Evolutionary conservation across 2,329 filamentous ascomycete genomes (phyloP), one percentile per base, ranked within the genome.

Genomic region (Fusarium penzigii): DNA sequence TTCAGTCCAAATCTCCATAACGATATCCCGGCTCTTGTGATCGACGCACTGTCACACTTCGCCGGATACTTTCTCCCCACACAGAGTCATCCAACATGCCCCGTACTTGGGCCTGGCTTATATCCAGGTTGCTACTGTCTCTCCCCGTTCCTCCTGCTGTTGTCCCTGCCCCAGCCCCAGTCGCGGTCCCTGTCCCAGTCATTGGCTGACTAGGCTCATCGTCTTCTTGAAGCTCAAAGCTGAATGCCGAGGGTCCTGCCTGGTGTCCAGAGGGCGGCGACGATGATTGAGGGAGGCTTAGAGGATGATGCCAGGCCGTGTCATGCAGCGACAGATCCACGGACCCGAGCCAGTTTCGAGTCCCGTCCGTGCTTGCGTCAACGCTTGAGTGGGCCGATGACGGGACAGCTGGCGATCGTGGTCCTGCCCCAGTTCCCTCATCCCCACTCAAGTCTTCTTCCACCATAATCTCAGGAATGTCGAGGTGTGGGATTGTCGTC

Each of bases 51-150:
- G 92, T 96, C 62, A 94, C 91, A 74, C 91, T 96, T 56, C 91
- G 82, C 58, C 92, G 81, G 59, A 97, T 92, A 76, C 90, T 96
- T 73, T 96, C 90, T 46, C 93, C 90, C 93, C 93, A 97, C 14
- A 89, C 87, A 16, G 90, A 94, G 65, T 93, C 89, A 65, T 94
- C 90, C 49, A 97, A 80, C 67, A 94, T 89, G 61, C 92, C 86
- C 70, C 92, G 84, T 61, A 95, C 89, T 64, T 92, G 88, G 44
- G 86, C 83, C 87, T 86, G 65, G 42, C 48, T 61, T 32, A 42
- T 41, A 13, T 61, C 57, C 29, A 59, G 29, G 38, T 59, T 53
- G 39, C 51, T 50, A 17, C 85, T 90, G 51, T 92, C 86, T 78
- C 70, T 88, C 20, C 85, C 82, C 41, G 87, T 46, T 13, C 54